These are phyloP conservation scores for Phyllosticta citriasiana DNA, from an alignment of 2,329 filamentous ascomycete species.

Conservation along the genomic window DNA sequence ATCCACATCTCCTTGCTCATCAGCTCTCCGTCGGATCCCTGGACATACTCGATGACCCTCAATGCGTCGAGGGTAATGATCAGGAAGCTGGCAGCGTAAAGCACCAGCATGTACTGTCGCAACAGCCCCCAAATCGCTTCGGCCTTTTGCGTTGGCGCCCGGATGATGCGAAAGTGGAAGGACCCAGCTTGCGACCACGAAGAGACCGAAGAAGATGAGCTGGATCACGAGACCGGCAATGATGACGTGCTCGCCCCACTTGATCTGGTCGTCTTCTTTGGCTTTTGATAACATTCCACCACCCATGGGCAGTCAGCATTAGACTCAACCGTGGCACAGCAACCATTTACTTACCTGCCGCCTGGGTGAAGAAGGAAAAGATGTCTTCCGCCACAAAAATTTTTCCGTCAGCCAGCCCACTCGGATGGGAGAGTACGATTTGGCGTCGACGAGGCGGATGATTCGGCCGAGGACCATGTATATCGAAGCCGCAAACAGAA, in stretches of 20 bases:
- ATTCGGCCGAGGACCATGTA: conserved; percentile 36
- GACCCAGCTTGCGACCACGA: conserved; percentile 28
- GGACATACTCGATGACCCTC: conserved; percentile 39
- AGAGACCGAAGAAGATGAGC: conserved; percentile 41
- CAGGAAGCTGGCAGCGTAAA: conserved; percentile 36
- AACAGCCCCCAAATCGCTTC: conserved; percentile 3
- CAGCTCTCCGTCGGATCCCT: conserved; percentile 36
- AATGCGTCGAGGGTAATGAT: conserved; percentile 42
- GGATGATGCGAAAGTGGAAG: conserved; percentile 19
- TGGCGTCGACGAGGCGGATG: conserved; percentile 25
- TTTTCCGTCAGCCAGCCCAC: conserved; percentile 30
- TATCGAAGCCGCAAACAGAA: conserved; percentile 36
- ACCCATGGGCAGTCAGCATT: neutral
- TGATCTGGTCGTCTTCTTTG: neutral
- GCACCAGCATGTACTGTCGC: conserved; percentile 28
- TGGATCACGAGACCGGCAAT: conserved; percentile 42
- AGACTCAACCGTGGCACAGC: neutral
- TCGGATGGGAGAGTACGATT: conserved; percentile 26
- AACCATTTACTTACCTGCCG: conserved; percentile 8
- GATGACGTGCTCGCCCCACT: conserved; percentile 33
- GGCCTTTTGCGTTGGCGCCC: conserved; percentile 13
- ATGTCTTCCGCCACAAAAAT: conserved; percentile 34
- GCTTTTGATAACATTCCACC: conserved; percentile 2
- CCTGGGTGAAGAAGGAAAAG: conserved; percentile 33
- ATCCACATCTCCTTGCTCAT: conserved; percentile 36